A percentile compares a stretch with the other conserved stretches of the same genome.
Evolutionary conservation across 495 filamentous ascomycete genomes (phyloP).

Genomic region (Thozetella sp.): DNA sequence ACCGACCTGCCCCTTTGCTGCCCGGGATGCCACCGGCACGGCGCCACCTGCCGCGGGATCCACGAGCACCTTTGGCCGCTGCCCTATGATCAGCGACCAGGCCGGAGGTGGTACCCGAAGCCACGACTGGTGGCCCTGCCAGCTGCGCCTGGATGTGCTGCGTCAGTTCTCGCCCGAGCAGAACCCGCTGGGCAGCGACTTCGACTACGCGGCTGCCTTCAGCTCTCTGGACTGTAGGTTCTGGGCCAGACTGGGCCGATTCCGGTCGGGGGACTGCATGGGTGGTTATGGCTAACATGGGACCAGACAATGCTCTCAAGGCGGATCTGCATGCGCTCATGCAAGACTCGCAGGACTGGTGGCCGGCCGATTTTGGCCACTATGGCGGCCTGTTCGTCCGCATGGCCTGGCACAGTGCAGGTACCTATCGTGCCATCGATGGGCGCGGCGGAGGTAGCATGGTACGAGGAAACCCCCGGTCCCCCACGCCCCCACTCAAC

Average conservation of each 20-base stretch:
- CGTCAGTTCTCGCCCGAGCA: no score
- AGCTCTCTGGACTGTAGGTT: no score
- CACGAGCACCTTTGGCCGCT: background rate
- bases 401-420: conserved; percentile 77
- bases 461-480: no score
- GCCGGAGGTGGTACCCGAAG: no score
- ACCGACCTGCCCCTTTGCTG: background rate
- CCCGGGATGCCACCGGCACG: background rate
- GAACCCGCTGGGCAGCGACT: no score
- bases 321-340: conserved; percentile 65
- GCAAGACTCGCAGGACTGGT: conserved; percentile 76
- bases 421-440: conserved; percentile 72
- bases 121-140: no score
- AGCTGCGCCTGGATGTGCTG: no score
- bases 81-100: background rate
- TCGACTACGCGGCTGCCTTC: no score
- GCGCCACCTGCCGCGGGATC: background rate
- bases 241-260: no score
- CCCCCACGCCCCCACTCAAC: no score
- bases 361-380: conserved; percentile 78
- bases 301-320: conserved; percentile 70
- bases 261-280: no score
- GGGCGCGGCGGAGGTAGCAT: conserved; percentile 71
- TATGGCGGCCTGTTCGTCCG: conserved; percentile 77
- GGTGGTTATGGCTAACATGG: no score